Conservation (phyloP, 1,284 basidiomycete genomes). For the Xerocomus amazonicus region DNA sequence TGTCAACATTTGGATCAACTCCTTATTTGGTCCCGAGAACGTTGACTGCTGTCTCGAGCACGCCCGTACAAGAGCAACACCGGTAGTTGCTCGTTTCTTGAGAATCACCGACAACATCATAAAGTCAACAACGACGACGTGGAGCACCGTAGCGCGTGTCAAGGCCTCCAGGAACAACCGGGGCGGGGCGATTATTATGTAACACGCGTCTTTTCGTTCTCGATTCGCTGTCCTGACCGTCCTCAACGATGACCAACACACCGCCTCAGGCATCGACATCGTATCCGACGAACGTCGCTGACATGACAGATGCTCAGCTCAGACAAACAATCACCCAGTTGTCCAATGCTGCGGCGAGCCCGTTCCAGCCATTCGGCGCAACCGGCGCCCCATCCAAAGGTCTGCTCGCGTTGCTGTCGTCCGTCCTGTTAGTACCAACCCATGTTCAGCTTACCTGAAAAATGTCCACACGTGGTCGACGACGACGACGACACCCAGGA, state of each 20-base stretch:
- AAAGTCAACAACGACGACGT: background rate
- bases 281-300: constrained; percentile 35
- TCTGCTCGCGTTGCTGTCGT: constrained; percentile 14
- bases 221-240: background rate
- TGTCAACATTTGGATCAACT: constrained; percentile 41
- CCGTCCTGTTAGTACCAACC: constrained; percentile 8
- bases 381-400: constrained; percentile 45
- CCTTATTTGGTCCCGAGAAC: constrained; percentile 35
- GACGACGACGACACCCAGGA: constrained; percentile 26
- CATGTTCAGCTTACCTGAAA: constrained; percentile 51
- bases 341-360: constrained; percentile 41
- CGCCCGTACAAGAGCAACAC: background rate
- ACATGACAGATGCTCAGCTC: constrained; percentile 55
- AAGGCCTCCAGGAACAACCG: background rate
- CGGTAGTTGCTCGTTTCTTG: constrained; percentile 2
- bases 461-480: constrained; percentile 62
- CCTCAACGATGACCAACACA: constrained; percentile 28
- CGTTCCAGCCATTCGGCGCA: constrained; percentile 42
- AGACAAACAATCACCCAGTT: constrained; percentile 51
- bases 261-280: constrained; percentile 27
- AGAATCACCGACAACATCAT: constrained; percentile 20
- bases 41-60: constrained; percentile 18
- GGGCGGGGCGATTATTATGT: constrained; percentile 19
- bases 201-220: constrained; percentile 23
- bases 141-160: background rate